phyloP scores from a whole-genome alignment of 163 green algal species.

The Volvox carteri region DNA sequence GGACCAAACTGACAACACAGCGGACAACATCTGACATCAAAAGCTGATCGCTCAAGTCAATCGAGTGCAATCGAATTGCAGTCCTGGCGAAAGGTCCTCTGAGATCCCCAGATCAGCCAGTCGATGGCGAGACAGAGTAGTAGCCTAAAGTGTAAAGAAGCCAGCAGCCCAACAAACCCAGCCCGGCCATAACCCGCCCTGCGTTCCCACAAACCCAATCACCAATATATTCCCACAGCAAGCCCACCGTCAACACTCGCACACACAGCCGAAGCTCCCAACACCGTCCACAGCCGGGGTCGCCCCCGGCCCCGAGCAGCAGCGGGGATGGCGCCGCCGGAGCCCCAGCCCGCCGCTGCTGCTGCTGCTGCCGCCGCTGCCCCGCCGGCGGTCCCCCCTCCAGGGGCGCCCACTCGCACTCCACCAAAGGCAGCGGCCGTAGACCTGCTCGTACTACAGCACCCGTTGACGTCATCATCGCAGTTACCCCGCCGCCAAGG shows the following conservation, averaged over 20 bases:
- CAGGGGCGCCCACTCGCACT: conserved; percentile 20
- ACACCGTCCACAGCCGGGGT: neutral
- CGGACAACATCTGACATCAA: too few species aligned
- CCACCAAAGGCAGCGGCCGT: neutral
- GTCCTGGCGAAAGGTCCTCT: neutral
- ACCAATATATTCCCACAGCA: neutral
- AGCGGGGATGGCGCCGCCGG: neutral
- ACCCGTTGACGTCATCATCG: neutral
- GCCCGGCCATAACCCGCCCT: neutral
- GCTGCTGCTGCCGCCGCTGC: neutral
- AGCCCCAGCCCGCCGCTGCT: neutral
- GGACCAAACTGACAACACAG: too few species aligned
- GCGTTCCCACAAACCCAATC: neutral
- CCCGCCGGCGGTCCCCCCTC: neutral
- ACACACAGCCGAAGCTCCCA: conserved; percentile 32
- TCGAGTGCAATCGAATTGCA: neutral
- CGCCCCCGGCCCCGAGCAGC: neutral
- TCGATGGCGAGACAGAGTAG: neutral
- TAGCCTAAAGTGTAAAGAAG: neutral
- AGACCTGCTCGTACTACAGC: neutral
- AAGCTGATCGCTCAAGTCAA: too few species aligned
- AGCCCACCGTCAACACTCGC: neutral
- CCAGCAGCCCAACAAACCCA: neutral
- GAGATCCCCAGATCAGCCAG: neutral
- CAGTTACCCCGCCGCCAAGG: neutral